Evolutionary conservation across 371 early-diverging fungal genomes (phyloP), one percentile per base, ranked within the genome.

Genomic region (Zychaea mexicana): DNA sequence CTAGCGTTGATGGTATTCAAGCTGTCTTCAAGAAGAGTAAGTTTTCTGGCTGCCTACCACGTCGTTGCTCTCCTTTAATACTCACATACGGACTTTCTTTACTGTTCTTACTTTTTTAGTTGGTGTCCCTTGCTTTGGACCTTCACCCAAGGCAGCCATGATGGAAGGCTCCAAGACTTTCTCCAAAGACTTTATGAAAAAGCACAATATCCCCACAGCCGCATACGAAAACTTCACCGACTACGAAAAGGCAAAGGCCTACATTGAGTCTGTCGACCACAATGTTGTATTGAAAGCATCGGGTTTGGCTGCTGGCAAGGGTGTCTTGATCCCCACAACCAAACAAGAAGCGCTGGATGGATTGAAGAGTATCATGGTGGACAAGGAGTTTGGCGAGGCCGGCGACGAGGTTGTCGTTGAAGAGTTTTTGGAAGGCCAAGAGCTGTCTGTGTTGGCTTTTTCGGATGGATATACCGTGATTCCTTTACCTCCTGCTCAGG

Each of bases 141-240:
- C 98, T 31, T 94, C 96, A 22, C 71, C 80, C 52, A 88, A 87
- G 66, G 98, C 98, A 26, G 95, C 98, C 52, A 83, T 79, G 57
- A 88, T 98, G 82, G 98, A 98, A 79, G 98, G 97, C 3, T 97
- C 97, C 66, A 98, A 98, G 84, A 94, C 97, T 10, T 98, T 95
- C 73, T 92, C 95, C 66, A 98, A 98, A 79, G 94, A 96, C 72
- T 98, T 98, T 73, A 98, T 98, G 98, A 85, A 88, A 76, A 89
- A 88, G 76, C 95, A 98, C 83, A 75, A 84, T 64, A 97, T 98
- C 68, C 98, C 98, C 8, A 98, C 98, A 1, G 98, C 98, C 7
- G 90, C 88, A 8, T 98, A 95, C 77, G 85, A 88, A 70, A 92
- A 88, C 75, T 98, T 98, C 72, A 94, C 95, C 3, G 90, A 94